Evolutionary conservation across 2,329 filamentous ascomycete species (phyloP), one percentile per base, ranked within the genome.

Genomic region (Calonectria naviculata): DNA sequence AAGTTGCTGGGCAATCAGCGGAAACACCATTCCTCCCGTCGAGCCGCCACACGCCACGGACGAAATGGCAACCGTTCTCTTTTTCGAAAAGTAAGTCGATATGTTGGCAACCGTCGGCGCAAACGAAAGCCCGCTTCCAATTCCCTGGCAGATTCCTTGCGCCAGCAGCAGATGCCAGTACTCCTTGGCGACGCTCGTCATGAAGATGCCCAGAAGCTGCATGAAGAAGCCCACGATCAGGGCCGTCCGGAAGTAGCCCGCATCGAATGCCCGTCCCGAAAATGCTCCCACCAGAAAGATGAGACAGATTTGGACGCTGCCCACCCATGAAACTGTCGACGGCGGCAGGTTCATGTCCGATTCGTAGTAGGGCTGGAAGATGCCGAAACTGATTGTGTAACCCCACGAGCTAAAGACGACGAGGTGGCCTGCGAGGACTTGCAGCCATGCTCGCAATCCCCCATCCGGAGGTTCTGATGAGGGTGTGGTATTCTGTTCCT

Each of bases 21-120:
- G 91, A 77, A 92, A 94, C 3, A 93, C 84, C 26, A 93, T 82
- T 0, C 91, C 91, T 1, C 92, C 92, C 0, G 88, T 88, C 0
- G 87, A 87, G 29, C 89, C 90, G 1, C 92, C 93, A 0, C 87
- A 88, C 0, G 90, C 89, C 12, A 86, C 86, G 9, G 92, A 85
- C 0, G 90, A 90, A 21, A 93, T 85, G 1, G 91, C 92, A 3
- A 93, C 82, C 0, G 87, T 87, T 5, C 89, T 85, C n/a, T 88
- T 88, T n/a, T 81, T 87, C 10, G 84, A 84, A 74, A 93, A 94
- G 67, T 92, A 93, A 0, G 90, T 91, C 17, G 89, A 85, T 12
- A 90, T 82, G 26, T 91, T 80, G n/a, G 88, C 85, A 38, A 89
- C 76, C 21, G 85, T 86, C 34, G 90, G 86, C 52, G 85, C 85